Percentiles rank a stretch among this genome's conserved stretches.
Evolutionary conservation across 2,329 filamentous ascomycete species (phyloP).

Genomic region (Arthrobotrys pseudoclavata): DNA sequence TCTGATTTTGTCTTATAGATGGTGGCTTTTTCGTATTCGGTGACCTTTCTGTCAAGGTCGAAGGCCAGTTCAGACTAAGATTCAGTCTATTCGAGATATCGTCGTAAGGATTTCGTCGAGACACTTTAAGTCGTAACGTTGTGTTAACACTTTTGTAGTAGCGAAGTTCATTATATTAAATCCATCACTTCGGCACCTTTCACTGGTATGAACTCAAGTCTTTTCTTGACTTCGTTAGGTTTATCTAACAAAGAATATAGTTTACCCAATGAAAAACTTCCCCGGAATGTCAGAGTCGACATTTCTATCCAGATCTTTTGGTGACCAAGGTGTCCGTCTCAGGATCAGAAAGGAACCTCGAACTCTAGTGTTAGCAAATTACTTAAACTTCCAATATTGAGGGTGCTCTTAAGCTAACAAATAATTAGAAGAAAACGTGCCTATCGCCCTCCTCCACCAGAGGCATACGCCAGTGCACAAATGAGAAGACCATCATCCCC

Average conservation of each 20-base stretch:
- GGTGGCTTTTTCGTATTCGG: slow-evolving; percentile 92
- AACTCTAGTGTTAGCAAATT: slow-evolving; percentile 65
- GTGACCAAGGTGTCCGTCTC: slow-evolving; percentile 86
- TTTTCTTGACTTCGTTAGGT: neutral
- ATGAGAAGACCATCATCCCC: slow-evolving; percentile 56
- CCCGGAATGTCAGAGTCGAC: slow-evolving; percentile 86
- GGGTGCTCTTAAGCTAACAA: slow-evolving; percentile 9
- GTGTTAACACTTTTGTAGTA: slow-evolving; percentile 61
- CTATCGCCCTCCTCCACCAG: slow-evolving; percentile 55
- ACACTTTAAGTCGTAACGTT: slow-evolving; percentile 64
- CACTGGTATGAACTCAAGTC: slow-evolving; percentile 69
- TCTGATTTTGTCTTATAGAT: slow-evolving; percentile 68
- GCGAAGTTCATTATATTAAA: slow-evolving; percentile 70
- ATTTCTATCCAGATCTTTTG: slow-evolving; percentile 82
- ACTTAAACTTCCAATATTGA: neutral
- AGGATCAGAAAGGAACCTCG: slow-evolving; percentile 86
- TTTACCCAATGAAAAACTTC: slow-evolving; percentile 76
- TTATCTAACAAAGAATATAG: slow-evolving; percentile 62
- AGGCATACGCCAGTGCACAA: slow-evolving; percentile 50
- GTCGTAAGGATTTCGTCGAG: slow-evolving; percentile 63
- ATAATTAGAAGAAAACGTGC: slow-evolving; percentile 49
- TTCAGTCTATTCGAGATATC: slow-evolving; percentile 83
- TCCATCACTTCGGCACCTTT: slow-evolving; percentile 77
- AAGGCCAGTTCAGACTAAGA: slow-evolving; percentile 79
- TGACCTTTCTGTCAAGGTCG: slow-evolving; percentile 82